These are phyloP conservation scores for Metschnikowia kunwiensis DNA, from an alignment of 805 yeast species.

Conservation along the genomic window DNA sequence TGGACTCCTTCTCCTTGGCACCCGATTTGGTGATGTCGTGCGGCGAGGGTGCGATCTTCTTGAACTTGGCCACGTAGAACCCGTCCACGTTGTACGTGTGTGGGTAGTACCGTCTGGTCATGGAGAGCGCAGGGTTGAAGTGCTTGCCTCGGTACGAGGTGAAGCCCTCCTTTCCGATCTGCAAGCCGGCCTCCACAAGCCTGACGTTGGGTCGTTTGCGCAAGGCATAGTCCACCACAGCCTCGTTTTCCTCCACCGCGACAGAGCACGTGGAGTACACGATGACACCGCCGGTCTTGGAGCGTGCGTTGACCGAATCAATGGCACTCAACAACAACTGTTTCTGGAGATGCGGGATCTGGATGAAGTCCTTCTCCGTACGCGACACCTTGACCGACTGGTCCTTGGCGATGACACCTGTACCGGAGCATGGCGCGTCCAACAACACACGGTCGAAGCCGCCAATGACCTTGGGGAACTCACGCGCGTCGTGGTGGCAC, in stretches of 20 bases:
- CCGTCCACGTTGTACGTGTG: constrained; percentile 99
- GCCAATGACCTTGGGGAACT: constrained; percentile 96
- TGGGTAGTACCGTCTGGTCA: constrained; percentile 95
- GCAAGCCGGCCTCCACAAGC: constrained; percentile 86
- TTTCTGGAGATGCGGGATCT: constrained; percentile 94
- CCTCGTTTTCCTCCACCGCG: constrained; percentile 97
- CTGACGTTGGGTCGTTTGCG: constrained; percentile 95
- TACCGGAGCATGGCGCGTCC: constrained; percentile 99
- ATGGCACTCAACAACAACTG: constrained; percentile 91
- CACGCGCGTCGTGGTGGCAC: constrained; percentile 97
- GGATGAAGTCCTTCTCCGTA: constrained; percentile 94
- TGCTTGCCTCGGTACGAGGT: constrained; percentile 90
- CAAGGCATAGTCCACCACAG: constrained; percentile 96
- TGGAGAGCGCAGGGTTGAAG: constrained; percentile 68
- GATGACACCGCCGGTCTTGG: constrained; percentile 87
- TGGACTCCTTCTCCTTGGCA: constrained; percentile 77
- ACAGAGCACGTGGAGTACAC: constrained; percentile 98
- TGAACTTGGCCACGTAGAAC: constrained; percentile 93
- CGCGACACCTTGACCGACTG: constrained; percentile 89
- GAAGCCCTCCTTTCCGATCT: constrained; percentile 95
- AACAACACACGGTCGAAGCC: constrained; percentile 93
- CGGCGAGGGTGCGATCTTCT: constrained; percentile 83
- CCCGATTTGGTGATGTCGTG: constrained; percentile 84
- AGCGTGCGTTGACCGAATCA: constrained; percentile 93
- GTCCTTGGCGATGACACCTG: constrained; percentile 98